A percentile compares a stretch with the other conserved stretches of the same genome.
Evolutionary conservation across 2,329 filamentous ascomycete species (phyloP).

Genomic region (Sphaerulina populicola): DNA sequence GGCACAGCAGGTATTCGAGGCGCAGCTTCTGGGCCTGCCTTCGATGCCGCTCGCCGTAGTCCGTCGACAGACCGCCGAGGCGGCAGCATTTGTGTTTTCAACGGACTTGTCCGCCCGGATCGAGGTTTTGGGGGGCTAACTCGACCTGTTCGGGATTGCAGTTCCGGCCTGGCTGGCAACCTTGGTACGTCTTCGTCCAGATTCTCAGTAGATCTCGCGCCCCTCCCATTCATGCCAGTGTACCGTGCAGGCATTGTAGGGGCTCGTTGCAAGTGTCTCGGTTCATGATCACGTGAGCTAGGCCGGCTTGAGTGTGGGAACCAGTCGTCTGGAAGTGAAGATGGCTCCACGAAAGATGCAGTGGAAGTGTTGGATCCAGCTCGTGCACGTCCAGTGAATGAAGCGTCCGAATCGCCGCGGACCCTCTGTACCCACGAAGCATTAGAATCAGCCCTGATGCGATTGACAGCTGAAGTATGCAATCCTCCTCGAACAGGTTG

Average conservation of each 20-base stretch:
- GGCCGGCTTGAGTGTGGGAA: constrained; percentile 14
- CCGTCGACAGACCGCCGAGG: constrained; percentile 21
- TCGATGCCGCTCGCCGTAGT: constrained; percentile 13
- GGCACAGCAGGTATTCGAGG: constrained; percentile 23
- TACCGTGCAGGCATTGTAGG: constrained; percentile 24
- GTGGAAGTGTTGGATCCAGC: constrained; percentile 26
- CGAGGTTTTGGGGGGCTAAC: constrained; percentile 25
- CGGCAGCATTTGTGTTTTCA: constrained; percentile 24
- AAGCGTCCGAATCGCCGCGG: constrained; percentile 26
- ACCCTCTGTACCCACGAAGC: constrained; percentile 23
- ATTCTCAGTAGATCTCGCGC: constrained; percentile 17
- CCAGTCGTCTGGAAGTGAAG: constrained; percentile 24
- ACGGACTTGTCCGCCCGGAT: constrained; percentile 26
- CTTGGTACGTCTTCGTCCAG: constrained; percentile 26
- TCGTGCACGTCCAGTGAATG: constrained; percentile 19
- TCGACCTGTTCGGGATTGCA: constrained; percentile 27
- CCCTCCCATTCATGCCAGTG: constrained; percentile 11
- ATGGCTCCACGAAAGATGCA: constrained; percentile 27
- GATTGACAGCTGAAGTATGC: constrained; percentile 17
- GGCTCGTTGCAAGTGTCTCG: constrained; percentile 13
- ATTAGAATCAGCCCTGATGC: constrained; percentile 25
- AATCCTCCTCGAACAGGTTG: not conserved
- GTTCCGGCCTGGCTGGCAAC: constrained; percentile 29
- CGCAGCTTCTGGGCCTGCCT: constrained; percentile 13
- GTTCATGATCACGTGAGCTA: constrained; percentile 14